Percentiles rank a stretch among this genome's conserved stretches.
Conservation (phyloP, 1,284 basidiomycete species). For the Cryptococcus sp. region DNA sequence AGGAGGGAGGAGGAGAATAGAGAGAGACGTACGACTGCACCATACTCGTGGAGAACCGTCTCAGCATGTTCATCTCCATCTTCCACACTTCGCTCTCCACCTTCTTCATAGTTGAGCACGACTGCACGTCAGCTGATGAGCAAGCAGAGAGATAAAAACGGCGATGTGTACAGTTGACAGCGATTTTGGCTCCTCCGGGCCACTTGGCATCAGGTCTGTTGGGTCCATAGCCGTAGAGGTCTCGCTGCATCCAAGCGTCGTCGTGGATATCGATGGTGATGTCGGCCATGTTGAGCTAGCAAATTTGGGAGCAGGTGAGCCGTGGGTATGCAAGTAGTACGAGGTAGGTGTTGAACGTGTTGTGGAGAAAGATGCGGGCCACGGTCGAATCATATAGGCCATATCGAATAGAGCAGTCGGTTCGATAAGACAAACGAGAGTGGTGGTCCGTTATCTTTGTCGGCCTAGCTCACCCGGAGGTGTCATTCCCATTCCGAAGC, state of each 20-base stretch:
- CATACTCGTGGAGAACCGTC: slow-evolving; percentile 33
- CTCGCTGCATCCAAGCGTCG: slow-evolving; percentile 16
- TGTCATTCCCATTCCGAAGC: no score
- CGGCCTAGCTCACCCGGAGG: no score
- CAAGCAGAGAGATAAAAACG: no score
- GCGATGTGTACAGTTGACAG: slow-evolving; percentile 27
- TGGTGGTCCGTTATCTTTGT: no score
- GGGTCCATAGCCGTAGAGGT: slow-evolving; percentile 28
- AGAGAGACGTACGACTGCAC: slow-evolving; percentile 10
- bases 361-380: no score
- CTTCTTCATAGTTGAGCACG: slow-evolving; percentile 26
- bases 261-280: slow-evolving; percentile 11
- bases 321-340: no score
- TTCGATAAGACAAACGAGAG: no score
- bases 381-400: no score
- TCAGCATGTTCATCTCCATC: slow-evolving; percentile 34
- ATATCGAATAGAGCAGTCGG: no score
- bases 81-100: slow-evolving; percentile 32
- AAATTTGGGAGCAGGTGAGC: no score
- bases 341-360: no score
- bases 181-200: slow-evolving; percentile 34
- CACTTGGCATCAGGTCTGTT: slow-evolving; percentile 31
- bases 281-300: not conserved
- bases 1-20: no score
- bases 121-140: slow-evolving; percentile 2